Conservation (phyloP, 108 stramenopile genomes). For the Mediolabrus comicus region DNA sequence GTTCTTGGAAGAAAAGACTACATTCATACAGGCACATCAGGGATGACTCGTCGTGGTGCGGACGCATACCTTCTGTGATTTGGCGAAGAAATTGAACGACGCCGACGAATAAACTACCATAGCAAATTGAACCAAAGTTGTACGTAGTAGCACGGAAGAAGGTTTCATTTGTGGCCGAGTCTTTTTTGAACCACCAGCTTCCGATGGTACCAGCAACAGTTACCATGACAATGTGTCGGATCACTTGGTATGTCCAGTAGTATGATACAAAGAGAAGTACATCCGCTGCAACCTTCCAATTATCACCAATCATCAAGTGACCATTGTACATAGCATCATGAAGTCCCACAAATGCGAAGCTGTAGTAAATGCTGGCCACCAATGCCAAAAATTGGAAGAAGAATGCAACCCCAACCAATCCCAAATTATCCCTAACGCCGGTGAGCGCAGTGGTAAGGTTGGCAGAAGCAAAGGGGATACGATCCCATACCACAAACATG, state of each 20-base stretch:
- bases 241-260: slow-evolving; percentile 85
- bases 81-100: slow-evolving; percentile 73
- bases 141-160: slow-evolving; percentile 59
- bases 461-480: slow-evolving; percentile 78
- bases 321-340: slow-evolving; percentile 73
- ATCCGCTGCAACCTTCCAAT: slow-evolving; percentile 36
- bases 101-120: slow-evolving; percentile 86
- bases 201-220: slow-evolving; percentile 85
- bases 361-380: slow-evolving; percentile 68
- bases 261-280: slow-evolving; percentile 64
- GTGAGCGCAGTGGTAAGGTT: slow-evolving; percentile 64
- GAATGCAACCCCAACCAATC: slow-evolving; percentile 62
- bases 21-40: slow-evolving; percentile 80
- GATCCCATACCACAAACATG: slow-evolving; percentile 78
- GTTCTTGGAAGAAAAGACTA: slow-evolving; percentile 60
- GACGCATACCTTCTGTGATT: slow-evolving; percentile 66
- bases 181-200: slow-evolving; percentile 84
- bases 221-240: slow-evolving; percentile 84
- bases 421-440: slow-evolving; percentile 66
- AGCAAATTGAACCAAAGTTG: slow-evolving; percentile 88
- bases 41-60: slow-evolving; percentile 54
- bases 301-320: slow-evolving; percentile 43
- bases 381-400: slow-evolving; percentile 72
- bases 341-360: slow-evolving; percentile 66
- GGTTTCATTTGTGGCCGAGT: slow-evolving; percentile 38